Conservation (phyloP, 768 basidiomycete species). For the Suillus brevipes region DNA sequence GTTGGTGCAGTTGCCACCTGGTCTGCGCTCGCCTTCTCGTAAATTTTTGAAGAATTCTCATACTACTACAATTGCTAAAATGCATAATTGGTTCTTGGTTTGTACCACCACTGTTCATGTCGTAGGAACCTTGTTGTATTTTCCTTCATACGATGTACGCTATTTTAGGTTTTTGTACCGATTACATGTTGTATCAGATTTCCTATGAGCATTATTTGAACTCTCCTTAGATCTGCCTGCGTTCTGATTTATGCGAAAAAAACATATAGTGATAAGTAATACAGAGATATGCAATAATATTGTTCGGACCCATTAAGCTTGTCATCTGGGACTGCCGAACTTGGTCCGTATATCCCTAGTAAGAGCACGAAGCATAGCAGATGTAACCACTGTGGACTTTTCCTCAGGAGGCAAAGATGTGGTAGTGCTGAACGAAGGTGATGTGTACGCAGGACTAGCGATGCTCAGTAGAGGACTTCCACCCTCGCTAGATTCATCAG, state of each 20-base stretch:
- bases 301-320: background rate
- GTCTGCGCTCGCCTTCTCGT: constrained; percentile 71
- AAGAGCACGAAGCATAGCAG: constrained; percentile 59
- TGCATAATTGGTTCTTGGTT: constrained; percentile 4
- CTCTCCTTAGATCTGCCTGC: background rate
- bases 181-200: background rate
- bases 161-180: constrained; percentile 6
- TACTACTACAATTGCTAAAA: background rate
- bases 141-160: background rate
- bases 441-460: constrained; percentile 27
- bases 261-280: background rate
- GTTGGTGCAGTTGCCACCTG: constrained; percentile 73
- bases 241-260: background rate
- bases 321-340: constrained; percentile 21
- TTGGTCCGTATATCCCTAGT: constrained; percentile 32
- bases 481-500: constrained; percentile 34
- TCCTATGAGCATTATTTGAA: background rate
- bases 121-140: background rate
- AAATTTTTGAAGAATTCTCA: constrained; percentile 15
- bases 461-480: constrained; percentile 24
- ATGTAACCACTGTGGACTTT: constrained; percentile 45
- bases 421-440: constrained; percentile 50
- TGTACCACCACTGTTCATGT: constrained; percentile 1
- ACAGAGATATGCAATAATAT: constrained; percentile 3
- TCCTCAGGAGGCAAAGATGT: constrained; percentile 41